Base-by-base conservation (phyloP, 148 eudicot species). In the Rhododendron ferrugineum region DNA sequence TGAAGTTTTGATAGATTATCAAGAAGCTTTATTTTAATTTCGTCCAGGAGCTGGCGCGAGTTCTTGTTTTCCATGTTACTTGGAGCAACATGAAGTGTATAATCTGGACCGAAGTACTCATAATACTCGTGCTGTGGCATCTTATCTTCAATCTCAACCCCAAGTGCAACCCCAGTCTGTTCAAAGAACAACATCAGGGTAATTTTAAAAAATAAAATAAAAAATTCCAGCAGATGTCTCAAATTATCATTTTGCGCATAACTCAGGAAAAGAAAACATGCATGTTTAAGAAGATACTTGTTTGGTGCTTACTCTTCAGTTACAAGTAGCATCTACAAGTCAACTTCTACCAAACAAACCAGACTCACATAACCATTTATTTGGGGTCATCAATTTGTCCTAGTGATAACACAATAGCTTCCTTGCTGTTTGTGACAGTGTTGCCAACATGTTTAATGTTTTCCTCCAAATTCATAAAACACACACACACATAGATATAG, bases 61-160 rank as follows among this genome's bases (percentile, higher is more conserved):
- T 94, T 95, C 88, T 95, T 93, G 88, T 95, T 94, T 89, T 93
- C 97, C 98, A 95, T 94, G 90, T 94, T 95, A 92, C 98, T 95
- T 70, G 97, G 94, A 85, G 96, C 95, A 84, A 95, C 97, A 85
- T 95, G 97, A 70, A 95, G 96, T 52, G 94, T 92, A 89, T 93
- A 95, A 73, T 95, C 98, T 64, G 98, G 97, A 74, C 98, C 97
- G 84, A 94, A 95, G 80, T 95, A 95, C 86, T 94, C 96, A 86
- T 88, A 94, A 77, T 94, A 95, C 90, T 95, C 97, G 72, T 95
- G 92, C 16, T 92, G 95, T 64, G 98, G 98, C 94, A 95, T 92
- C 87, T 91, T 92, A 88, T 95, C 97, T 64, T 92, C 97, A 66
- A 95, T 89, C 66, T 95, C 98, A 84, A 88, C 58, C 77, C 98